Evolutionary conservation across 306 rosid species (phyloP).

Genomic region (Spatholobus suberectus): DNA sequence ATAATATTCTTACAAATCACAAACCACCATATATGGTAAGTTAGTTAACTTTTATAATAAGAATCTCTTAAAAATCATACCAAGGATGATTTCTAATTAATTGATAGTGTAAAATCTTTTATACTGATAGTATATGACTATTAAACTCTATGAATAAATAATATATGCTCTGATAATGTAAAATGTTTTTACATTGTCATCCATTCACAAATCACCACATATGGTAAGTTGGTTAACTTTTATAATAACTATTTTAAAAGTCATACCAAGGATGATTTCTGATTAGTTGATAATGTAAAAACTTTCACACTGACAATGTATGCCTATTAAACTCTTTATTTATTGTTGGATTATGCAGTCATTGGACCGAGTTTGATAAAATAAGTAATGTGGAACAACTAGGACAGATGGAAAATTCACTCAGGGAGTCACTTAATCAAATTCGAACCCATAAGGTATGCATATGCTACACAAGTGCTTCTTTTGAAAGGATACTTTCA

Average conservation of each 20-base stretch:
- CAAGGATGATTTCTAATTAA: too few species aligned
- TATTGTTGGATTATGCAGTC: conserved; percentile 38
- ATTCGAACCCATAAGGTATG: conserved; percentile 73
- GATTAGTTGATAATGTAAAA: not conserved
- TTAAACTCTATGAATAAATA: too few species aligned
- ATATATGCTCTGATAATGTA: too few species aligned
- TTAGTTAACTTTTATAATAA: not conserved
- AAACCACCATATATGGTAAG: too few species aligned
- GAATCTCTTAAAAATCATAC: too few species aligned
- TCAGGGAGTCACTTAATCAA: conserved; percentile 74
- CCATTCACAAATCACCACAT: too few species aligned
- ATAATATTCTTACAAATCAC: too few species aligned
- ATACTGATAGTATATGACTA: too few species aligned
- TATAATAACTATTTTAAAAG: not conserved
- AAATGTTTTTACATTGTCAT: too few species aligned
- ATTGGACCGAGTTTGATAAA: conserved; percentile 70
- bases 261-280: not conserved
- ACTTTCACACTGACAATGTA: too few species aligned
- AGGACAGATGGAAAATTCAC: conserved; percentile 79
- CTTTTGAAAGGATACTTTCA: not conserved
- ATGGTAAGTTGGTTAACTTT: too few species aligned
- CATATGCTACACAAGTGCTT: not conserved
- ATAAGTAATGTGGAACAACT: conserved; percentile 71
- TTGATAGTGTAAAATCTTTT: too few species aligned
- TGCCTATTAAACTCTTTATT: not conserved